These are phyloP conservation scores for Camelina sativa DNA, from an alignment of 345 rosid genomes.

Conservation along the genomic window DNA sequence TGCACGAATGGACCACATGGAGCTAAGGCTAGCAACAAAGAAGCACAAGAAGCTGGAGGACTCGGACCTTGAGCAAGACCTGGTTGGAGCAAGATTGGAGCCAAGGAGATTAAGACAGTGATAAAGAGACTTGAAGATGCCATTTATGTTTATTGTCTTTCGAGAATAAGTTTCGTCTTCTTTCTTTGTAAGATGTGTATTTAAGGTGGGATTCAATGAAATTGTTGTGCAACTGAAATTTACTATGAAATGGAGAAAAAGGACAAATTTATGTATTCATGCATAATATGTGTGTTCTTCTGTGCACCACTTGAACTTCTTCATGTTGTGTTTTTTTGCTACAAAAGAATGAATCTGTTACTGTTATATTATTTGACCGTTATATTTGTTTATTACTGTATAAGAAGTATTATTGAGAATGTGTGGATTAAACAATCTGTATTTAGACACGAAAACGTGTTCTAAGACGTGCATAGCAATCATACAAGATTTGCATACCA, in stretches of 20 bases:
- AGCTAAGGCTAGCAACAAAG: slow-evolving; percentile 54
- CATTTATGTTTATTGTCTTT: slow-evolving; percentile 27
- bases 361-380: not conserved
- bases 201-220: slow-evolving; percentile 47
- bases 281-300: slow-evolving; percentile 51
- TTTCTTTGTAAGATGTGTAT: slow-evolving; percentile 23
- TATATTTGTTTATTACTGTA: not conserved
- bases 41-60: slow-evolving; percentile 56
- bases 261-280: slow-evolving; percentile 37
- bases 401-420: not conserved
- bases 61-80: slow-evolving; percentile 49
- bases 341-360: no score
- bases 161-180: slow-evolving; percentile 40
- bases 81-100: slow-evolving; percentile 30
- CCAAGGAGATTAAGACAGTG: slow-evolving; percentile 44
- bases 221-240: slow-evolving; percentile 19
- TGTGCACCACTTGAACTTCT: no score
- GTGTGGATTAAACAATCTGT: slow-evolving; percentile 20
- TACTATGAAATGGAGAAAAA: not conserved
- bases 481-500: slow-evolving; percentile 19
- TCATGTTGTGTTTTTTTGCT: no score
- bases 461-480: slow-evolving; percentile 43
- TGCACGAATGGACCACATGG: slow-evolving; percentile 79
- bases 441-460: slow-evolving; percentile 36
- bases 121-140: slow-evolving; percentile 37